Base-by-base conservation (phyloP, 2,329 filamentous ascomycete species). In the Stagonosporopsis vannaccii region DNA sequence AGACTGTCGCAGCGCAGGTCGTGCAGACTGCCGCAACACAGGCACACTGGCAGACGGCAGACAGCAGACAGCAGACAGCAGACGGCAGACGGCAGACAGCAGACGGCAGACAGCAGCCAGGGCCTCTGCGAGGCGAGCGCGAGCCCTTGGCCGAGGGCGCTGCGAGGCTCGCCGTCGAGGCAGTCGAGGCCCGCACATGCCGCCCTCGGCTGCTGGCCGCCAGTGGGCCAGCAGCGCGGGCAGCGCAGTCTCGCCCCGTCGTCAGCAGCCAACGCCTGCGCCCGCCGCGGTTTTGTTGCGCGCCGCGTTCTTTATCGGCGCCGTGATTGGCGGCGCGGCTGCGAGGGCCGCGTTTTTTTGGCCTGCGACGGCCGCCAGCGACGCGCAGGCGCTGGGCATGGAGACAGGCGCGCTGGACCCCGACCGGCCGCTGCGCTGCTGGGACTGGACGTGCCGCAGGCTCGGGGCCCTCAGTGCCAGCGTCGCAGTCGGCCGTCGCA, bases 371-470 rank as follows among this genome's bases (percentile, higher is more conserved):
- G n/a, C n/a, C n/a, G n/a, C n/a, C n/a, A n/a, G n/a, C n/a, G n/a
- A n/a, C n/a, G n/a, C n/a, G n/a, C n/a, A n/a, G n/a, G n/a, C n/a
- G n/a, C n/a, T n/a, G n/a, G n/a, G n/a, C n/a, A n/a, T n/a, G n/a
- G n/a, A n/a, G n/a, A n/a, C n/a, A 52, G 45, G 36, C 32, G 35
- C 40, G 46, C 32, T 41, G 46, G 20, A 50, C 39, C 33, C 19
- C 41, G 45, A 45, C 40, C 40, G 46, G 40, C 41, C 28, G 46
- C 52, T 50, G 35, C 46, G 8, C 8, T 32, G 46, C 37, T 43
- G 42, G 39, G 33, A 49, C 61, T 52, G 66, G 64, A 63, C 62
- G 60, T 63, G 62, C 64, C 59, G 56, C 65, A 36, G 49, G 49
- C 53, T 47, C 53, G 50, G 48, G 48, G 51, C 51, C 48, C 46